These are phyloP conservation scores for Hordeum marinum DNA, from an alignment of 176 grass and related monocot species.

Conservation along the genomic window DNA sequence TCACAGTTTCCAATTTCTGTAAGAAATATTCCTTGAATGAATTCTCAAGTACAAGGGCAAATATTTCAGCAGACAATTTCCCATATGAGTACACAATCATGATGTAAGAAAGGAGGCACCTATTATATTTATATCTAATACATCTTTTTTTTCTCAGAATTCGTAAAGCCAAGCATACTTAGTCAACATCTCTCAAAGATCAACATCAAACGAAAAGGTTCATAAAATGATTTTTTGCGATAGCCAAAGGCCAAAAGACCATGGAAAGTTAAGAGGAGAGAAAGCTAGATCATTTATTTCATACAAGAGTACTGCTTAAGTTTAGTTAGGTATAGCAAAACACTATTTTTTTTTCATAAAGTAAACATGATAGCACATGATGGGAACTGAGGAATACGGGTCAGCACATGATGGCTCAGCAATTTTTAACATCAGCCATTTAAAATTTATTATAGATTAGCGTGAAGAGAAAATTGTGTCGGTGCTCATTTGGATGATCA, in stretches of 20 bases:
- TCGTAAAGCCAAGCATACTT: background rate
- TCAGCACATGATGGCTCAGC: background rate
- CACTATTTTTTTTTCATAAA: background rate
- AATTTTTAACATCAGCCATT: background rate
- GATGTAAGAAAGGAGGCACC: background rate
- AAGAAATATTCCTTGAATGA: background rate
- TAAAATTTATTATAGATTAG: background rate
- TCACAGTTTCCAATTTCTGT: background rate
- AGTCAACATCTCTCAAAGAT: background rate
- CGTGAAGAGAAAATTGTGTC: background rate
- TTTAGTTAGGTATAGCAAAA: conserved; percentile 6
- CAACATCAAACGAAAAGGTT: background rate
- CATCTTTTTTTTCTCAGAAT: background rate
- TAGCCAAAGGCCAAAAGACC: background rate
- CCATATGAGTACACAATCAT: background rate
- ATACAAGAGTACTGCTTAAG: background rate
- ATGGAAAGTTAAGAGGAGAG: background rate
- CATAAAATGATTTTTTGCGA: background rate
- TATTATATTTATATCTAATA: background rate
- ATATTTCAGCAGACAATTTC: background rate
- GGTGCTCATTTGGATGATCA: background rate
- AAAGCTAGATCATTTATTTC: background rate
- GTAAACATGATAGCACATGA: background rate
- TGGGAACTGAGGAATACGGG: background rate
- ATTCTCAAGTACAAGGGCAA: background rate